Evolutionary conservation across 2,329 filamentous ascomycete genomes (phyloP), one percentile per base, ranked within the genome.

Genomic region (Colletotrichum camelliae): DNA sequence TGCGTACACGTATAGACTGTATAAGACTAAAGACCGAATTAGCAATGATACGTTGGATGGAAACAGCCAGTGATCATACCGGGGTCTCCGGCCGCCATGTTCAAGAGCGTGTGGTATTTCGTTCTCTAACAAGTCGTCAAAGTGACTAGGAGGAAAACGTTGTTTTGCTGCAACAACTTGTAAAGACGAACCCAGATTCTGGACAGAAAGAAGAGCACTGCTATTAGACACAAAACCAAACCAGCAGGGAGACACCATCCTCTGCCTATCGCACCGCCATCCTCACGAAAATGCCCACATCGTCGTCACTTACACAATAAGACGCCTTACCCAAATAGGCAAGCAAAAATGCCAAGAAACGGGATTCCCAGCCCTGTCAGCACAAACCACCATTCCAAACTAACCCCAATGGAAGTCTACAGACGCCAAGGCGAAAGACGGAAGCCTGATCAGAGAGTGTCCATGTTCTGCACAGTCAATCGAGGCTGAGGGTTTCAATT

Each of bases 1-100:
- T 15, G 86, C 87, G 76, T 91, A 92, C 78, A 88, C 39, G 58
- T 69, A 74, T 15, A 74, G 16, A n/a, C 58, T 74, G 57, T 48
- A 55, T 16, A 67, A 29, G 7, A 72, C 70, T 72, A 7, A 7
- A 7, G 13, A 2, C 5, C 16, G 15, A 1, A 6, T 70, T 15
- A 70, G 37, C 3, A 62, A 5, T 12, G 10, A 16, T 27, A n/a
- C 27, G 1, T 4, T 9, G 3, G 12, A 29, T 2, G 4, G 8
- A 35, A 29, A 10, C 2, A 15, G 18, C 13, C 6, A 7, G 5
- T 6, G 21, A 5, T 3, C 27, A 7, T 62, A 62, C 67, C 4
- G 18, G 67, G 67, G 9, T 62, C 67, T 24, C 37, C 67, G 5
- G 57, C 7, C 16, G 67, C 37, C 67, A 70, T 70, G 9, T n/a